A percentile compares a stretch with the other conserved stretches of the same genome.
phyloP scores from a whole-genome alignment of 1,284 basidiomycete genomes.

The Cerrena zonata region DNA sequence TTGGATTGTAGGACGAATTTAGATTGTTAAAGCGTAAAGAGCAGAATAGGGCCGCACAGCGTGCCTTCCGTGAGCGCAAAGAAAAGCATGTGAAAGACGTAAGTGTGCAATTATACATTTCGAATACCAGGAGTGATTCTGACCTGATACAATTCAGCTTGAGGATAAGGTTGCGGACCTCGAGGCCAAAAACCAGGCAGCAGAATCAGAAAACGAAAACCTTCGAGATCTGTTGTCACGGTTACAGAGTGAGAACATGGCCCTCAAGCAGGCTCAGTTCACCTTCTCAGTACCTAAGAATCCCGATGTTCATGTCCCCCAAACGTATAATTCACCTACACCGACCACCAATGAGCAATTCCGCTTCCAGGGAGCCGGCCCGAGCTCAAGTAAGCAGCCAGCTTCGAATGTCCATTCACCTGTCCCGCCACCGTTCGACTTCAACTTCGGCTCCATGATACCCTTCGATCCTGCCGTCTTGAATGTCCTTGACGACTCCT shows the following conservation, averaged over 20 bases:
- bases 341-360: constrained; percentile 17
- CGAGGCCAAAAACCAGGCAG: constrained; percentile 66
- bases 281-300: constrained; percentile 60
- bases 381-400: constrained; percentile 24
- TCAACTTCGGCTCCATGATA: constrained; percentile 60
- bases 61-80: constrained; percentile 81
- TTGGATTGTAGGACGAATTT: constrained; percentile 55
- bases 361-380: constrained; percentile 24
- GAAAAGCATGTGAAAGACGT: constrained; percentile 86
- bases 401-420: constrained; percentile 16
- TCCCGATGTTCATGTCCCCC: constrained; percentile 10
- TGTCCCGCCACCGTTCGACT: constrained; percentile 29
- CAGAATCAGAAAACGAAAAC: constrained; percentile 69
- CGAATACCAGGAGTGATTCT: constrained; percentile 14
- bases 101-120: constrained; percentile 28
- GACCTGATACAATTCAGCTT: constrained; percentile 40
- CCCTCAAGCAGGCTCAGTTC: constrained; percentile 67
- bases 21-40: constrained; percentile 78
- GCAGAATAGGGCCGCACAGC: constrained; percentile 80
- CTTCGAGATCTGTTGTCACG: constrained; percentile 69
- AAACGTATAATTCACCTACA: constrained; percentile 15
- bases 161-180: constrained; percentile 78
- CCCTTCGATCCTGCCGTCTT: constrained; percentile 62
- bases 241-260: constrained; percentile 73
- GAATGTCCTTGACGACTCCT: constrained; percentile 50